Conservation (phyloP, 441 rosid species). For the Pelargonium citronellum region DNA sequence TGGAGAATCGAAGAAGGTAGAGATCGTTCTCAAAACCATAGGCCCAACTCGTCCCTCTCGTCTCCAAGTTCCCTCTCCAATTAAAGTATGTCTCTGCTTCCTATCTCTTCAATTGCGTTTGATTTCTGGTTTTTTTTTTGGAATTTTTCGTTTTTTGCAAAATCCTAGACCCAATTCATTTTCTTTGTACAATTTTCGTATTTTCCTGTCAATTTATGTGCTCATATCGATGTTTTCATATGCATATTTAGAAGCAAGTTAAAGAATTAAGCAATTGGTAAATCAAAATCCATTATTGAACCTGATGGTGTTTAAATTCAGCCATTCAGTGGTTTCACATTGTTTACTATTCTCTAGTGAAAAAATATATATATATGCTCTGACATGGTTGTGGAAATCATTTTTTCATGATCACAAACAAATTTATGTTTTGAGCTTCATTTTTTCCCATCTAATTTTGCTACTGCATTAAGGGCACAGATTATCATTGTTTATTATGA, state of each 20-base stretch:
- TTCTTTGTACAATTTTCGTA: not conserved
- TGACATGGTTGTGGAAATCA: not conserved
- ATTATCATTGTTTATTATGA: too few relatives aligned
- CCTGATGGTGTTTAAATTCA: not conserved
- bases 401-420: not conserved
- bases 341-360: too few relatives aligned
- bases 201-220: too few relatives aligned
- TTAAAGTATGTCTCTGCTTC: slow-evolving; percentile 35
- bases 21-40: slow-evolving; percentile 59
- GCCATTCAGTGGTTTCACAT: not conserved
- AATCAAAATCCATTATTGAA: not conserved
- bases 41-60: slow-evolving; percentile 75
- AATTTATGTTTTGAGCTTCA: not conserved
- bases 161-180: not conserved
- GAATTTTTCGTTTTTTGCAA: not conserved
- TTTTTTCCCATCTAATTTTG: not conserved
- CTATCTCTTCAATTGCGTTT: not conserved
- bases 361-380: not conserved
- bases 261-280: not conserved
- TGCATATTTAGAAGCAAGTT: not conserved
- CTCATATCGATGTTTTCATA: too few relatives aligned
- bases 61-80: slow-evolving; percentile 47
- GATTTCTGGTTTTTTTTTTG: not conserved
- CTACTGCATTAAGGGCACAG: not conserved
- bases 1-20: slow-evolving; percentile 32